Evolutionary conservation across 2,329 filamentous ascomycete species (phyloP).

Genomic region (Cladophialophora yegresii): DNA sequence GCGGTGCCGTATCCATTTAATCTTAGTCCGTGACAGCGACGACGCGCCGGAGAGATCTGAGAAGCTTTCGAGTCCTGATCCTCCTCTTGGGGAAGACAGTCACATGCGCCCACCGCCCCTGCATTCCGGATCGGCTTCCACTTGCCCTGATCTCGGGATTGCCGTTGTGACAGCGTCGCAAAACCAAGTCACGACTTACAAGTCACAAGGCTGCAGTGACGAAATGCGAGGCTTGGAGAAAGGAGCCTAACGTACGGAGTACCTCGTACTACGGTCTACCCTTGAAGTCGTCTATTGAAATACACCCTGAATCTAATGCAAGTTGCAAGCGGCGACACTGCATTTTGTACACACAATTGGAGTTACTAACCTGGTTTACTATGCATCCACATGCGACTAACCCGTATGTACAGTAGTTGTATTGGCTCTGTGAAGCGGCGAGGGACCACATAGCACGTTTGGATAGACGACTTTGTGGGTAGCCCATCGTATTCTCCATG

Average conservation of each 20-base stretch:
- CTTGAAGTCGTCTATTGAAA: too few species aligned
- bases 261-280: too few species aligned
- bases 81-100: neutral
- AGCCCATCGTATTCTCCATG: neutral
- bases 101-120: neutral
- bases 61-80: neutral
- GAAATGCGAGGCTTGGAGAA: slow-evolving; percentile 9
- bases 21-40: slow-evolving; percentile 10
- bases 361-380: too few species aligned
- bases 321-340: too few species aligned
- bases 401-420: too few species aligned
- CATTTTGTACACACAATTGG: too few species aligned
- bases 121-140: neutral
- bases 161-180: neutral
- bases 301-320: too few species aligned
- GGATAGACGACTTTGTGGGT: too few species aligned
- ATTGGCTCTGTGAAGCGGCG: too few species aligned
- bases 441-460: too few species aligned
- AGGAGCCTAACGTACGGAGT: too few species aligned
- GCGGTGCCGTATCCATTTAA: slow-evolving; percentile 68
- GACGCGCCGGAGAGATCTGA: neutral
- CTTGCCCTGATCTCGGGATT: neutral
- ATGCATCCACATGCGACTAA: too few species aligned
- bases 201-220: slow-evolving; percentile 15
- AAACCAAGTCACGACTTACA: neutral